These are phyloP conservation scores for Colletotrichum musicola DNA, from an alignment of 2,329 filamentous ascomycete genomes.

Conservation along the genomic window DNA sequence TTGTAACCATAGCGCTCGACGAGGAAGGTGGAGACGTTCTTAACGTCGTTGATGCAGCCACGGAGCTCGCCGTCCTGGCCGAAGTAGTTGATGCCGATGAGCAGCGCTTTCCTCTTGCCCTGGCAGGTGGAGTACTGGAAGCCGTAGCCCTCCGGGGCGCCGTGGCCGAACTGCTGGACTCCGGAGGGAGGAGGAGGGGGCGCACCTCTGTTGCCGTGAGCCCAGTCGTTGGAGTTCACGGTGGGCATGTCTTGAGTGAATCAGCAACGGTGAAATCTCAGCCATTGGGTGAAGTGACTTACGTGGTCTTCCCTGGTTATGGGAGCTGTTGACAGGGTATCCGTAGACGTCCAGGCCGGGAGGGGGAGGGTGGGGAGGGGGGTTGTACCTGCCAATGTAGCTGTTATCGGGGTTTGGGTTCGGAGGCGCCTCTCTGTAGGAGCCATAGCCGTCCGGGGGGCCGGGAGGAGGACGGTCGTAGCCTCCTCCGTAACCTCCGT, in stretches of 20 bases:
- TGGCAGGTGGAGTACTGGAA: conserved; percentile 84
- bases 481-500: conserved; percentile 40
- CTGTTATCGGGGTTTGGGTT: conserved; percentile 41
- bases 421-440: conserved; percentile 44
- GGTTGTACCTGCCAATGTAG: conserved; percentile 42
- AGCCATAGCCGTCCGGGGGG: conserved; percentile 44
- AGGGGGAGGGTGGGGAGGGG: conserved; percentile 56
- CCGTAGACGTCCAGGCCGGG: conserved; percentile 60
- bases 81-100: conserved; percentile 88
- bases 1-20: conserved; percentile 77
- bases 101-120: conserved; percentile 77
- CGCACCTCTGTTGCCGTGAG: conserved; percentile 46
- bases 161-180: conserved; percentile 73
- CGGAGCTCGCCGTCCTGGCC: conserved; percentile 77
- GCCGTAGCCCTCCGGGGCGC: conserved; percentile 75
- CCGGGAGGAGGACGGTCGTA: conserved; percentile 38
- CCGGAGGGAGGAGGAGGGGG: conserved; percentile 60
- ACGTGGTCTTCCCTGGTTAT: conserved; percentile 32
- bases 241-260: conserved; percentile 37
- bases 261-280: not conserved
- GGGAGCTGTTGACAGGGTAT: conserved; percentile 52
- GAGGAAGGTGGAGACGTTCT: conserved; percentile 80
- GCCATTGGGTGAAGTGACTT: conserved; percentile 13
- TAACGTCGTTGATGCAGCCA: conserved; percentile 85
- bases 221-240: conserved; percentile 45